phyloP scores from a whole-genome alignment of 169 alveolate genomes.

The Plasmodium malariae region DNA sequence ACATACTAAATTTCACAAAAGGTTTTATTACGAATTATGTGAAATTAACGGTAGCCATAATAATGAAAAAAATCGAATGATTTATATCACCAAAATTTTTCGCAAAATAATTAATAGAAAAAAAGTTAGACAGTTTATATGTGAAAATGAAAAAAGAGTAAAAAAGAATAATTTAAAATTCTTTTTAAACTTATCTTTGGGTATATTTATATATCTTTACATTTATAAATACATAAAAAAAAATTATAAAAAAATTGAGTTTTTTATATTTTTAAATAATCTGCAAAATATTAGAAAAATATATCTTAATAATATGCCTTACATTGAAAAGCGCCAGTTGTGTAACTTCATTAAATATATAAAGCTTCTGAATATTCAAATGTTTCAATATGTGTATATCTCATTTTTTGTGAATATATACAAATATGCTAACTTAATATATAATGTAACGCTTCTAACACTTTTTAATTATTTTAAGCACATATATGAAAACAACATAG shows the following conservation, averaged over 20 bases:
- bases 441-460: slow-evolving; percentile 34
- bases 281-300: slow-evolving; percentile 35
- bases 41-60: slow-evolving; percentile 23
- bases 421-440: slow-evolving; percentile 42
- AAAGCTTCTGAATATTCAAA: slow-evolving; percentile 41
- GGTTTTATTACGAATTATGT: slow-evolving; percentile 51
- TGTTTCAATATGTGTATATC: slow-evolving; percentile 61
- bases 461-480: slow-evolving; percentile 38
- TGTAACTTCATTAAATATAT: slow-evolving; percentile 28
- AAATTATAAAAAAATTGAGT: slow-evolving; percentile 45
- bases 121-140: slow-evolving; percentile 56
- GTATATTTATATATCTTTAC: slow-evolving; percentile 62
- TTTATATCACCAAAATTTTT: slow-evolving; percentile 62
- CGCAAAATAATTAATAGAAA: slow-evolving; percentile 62
- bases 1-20: slow-evolving; percentile 17
- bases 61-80: slow-evolving; percentile 49
- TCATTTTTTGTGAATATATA: slow-evolving; percentile 61
- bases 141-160: slow-evolving; percentile 60
- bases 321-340: slow-evolving; percentile 23
- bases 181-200: slow-evolving; percentile 65
- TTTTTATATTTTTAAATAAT: slow-evolving; percentile 66
- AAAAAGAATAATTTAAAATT: slow-evolving; percentile 52
- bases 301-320: slow-evolving; percentile 46
- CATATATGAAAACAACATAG: slow-evolving; percentile 8
- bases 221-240: slow-evolving; percentile 37